Percentiles rank a stretch among this genome's conserved stretches.
These are phyloP conservation scores for Avena insularis DNA, from an alignment of 176 grass and related monocot genomes.

Conservation along the genomic window DNA sequence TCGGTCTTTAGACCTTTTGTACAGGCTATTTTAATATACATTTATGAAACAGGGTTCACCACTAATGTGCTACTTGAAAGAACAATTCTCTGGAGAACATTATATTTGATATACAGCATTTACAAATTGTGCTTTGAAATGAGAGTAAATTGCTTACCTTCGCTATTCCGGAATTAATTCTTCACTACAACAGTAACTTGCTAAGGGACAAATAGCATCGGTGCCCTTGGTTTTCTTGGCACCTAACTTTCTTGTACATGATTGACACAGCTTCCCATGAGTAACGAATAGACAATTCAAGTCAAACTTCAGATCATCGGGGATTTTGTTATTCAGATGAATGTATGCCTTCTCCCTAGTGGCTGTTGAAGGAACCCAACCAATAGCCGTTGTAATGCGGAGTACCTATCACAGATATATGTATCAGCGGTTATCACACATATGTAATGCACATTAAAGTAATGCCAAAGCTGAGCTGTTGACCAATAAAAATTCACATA, in stretches of 20 bases:
- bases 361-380: conserved; percentile 71
- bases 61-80: background rate
- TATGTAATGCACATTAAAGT: background rate
- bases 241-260: conserved; percentile 59
- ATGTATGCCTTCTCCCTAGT: conserved; percentile 79
- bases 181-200: conserved; percentile 45
- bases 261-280: conserved; percentile 85
- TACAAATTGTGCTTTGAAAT: background rate
- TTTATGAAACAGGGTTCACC: background rate
- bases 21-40: background rate
- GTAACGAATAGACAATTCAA: conserved; percentile 95
- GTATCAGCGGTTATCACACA: conserved; percentile 12
- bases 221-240: conserved; percentile 38
- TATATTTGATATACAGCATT: background rate
- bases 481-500: conserved; percentile 38
- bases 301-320: conserved; percentile 87
- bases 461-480: background rate
- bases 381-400: conserved; percentile 79
- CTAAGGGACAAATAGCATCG: conserved; percentile 58
- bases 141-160: conserved; percentile 43
- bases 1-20: background rate
- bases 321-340: conserved; percentile 82
- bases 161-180: conserved; percentile 39
- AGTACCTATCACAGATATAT: conserved; percentile 66
- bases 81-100: background rate